Base-by-base conservation (phyloP, 1,284 basidiomycete species). In the Volvariella surrecta region DNA sequence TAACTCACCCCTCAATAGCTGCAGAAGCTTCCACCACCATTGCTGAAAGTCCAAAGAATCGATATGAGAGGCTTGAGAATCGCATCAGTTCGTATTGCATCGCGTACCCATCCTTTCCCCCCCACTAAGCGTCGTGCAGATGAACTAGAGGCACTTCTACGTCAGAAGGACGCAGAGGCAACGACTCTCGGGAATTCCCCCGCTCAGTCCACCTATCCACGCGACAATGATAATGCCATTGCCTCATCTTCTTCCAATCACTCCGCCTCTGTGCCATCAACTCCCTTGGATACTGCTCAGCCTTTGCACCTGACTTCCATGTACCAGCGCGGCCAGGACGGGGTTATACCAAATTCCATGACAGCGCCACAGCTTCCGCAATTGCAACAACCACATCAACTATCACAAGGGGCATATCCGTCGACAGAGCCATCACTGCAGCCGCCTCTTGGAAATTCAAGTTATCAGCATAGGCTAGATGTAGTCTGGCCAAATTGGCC, bases 401-500 rank as follows among this genome's bases (percentile, higher is more conserved):
- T 28, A 28, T 6, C 24, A 28, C 24, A 28, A 11, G 24, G 11
- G 11, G 24, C 15, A 8, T 35, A 35, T 15, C n/a, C 18, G 4
- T 35, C 34, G 7, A 35, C n/a, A 6, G 7, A 15, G 4, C 34
- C 34, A 15, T 7, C 34, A 4, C 4, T n/a, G 7, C 24, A 20
- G 18, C 17, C 16, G 8, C 34, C 11, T 35, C 16, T 24, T 38
- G 32, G 20, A 15, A 46, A 7, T n/a, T 15, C 34, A 16, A 15
- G n/a, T 7, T 35, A 35, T 15, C 6, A 6, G 8, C 34, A 49
- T 38, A 59, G 58, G 24, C 50, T 66, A 20, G 68, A 71, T 47
- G 47, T 76, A n/a, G 57, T 75, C 34, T 78, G 74, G 69, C 64
- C 73, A 0, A 71, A 70, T 43, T 87, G 83, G 80, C 80, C 84